Evolutionary conservation across 164 flowering plant species (phyloP), one percentile per base, ranked within the genome.

Genomic region (Stephania yunnanensis): DNA sequence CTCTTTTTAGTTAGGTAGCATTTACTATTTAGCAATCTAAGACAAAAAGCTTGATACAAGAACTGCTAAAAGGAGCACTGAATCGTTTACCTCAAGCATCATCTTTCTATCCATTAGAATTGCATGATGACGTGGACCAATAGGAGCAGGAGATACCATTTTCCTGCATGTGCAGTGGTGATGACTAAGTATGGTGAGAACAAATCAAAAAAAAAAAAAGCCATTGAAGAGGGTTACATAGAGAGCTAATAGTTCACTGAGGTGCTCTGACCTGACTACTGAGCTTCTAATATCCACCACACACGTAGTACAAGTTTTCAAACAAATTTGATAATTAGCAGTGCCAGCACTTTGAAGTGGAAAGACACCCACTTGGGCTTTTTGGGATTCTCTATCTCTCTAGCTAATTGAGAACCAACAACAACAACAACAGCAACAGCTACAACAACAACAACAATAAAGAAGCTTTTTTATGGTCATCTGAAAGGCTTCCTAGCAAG

Each of bases 121-220:
- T 81, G 83, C 69, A 58, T 25, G 44, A 17, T 71, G 80, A 85
- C 86, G 90, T 87, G 92, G 90, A 17, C 90, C 87, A 87, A 87
- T 83, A 63, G 45, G 36, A 10, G 78, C 22, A 1, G 6, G 58
- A 36, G 64, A 55, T 53, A 48, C 53, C 78, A 64, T 20, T 31
- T 69, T 31, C 12, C 42, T 10, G 72, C 77, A 30, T 13, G 45
- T 70, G 73, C 65, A 66, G 12, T 68, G 77, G 75, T 64, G 42
- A 65, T 36, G 2, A 71, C 0, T 13, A 69, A 30, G 46, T 10
- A 69, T 46, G 44, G 70, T 20, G 20, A 25, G 17, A 64, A 73
- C 1, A 36, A 48, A 15, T 7, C 5, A 71, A 36, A 61, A 15
- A 25, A 53, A 22, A 3, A 10, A 22, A 6, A 20, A 22, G 42